Base-by-base conservation (phyloP, 2,329 filamentous ascomycete genomes). In the Diaporthe australafricana region DNA sequence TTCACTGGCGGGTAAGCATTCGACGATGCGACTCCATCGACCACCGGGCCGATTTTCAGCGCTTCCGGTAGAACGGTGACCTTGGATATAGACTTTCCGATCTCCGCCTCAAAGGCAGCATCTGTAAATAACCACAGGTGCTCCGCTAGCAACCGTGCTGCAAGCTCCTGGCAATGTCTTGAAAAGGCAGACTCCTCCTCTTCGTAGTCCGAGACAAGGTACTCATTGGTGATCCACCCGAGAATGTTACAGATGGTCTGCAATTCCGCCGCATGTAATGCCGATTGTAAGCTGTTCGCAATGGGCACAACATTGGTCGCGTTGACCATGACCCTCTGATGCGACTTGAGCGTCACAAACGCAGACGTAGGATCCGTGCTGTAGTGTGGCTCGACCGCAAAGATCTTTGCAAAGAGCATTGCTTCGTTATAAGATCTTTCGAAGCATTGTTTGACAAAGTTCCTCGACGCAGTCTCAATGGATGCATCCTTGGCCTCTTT, bases 1-100 rank as follows among this genome's bases (percentile, higher is more conserved):
- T 88, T 90, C 8, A 90, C 87, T 1, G 88, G 83, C 0, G 89
- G 87, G 74, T 89, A 87, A 0, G 89, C 88, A 74, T 89, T 90
- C 1, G 89, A 89, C 1, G 87, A 87, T 1, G 87, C 83, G 1
- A 86, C 81, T 14, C 84, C 86, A 30, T 85, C 83, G 1, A 85
- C 80, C 2, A 86, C 84, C 0, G 86, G 84, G 0, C 81, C 80
- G n/a, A 89, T 87, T 72, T 86, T 87, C 1, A 90, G 80, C 1
- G 85, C 81, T 5, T 85, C 84, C 12, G 85, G 83, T 7, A 84
- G 80, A 2, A 89, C 78, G 0, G 82, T 75, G 16, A 84, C 86
- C 75, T 84, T 87, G 1, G 87, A 81, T 67, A 91, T 87, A 1
- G 86, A 86, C 78, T 87, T 89, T 2, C 83, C 82, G 14, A 90